Base-by-base conservation (phyloP, 2,329 filamentous ascomycete genomes). In the Claviceps capensis region DNA sequence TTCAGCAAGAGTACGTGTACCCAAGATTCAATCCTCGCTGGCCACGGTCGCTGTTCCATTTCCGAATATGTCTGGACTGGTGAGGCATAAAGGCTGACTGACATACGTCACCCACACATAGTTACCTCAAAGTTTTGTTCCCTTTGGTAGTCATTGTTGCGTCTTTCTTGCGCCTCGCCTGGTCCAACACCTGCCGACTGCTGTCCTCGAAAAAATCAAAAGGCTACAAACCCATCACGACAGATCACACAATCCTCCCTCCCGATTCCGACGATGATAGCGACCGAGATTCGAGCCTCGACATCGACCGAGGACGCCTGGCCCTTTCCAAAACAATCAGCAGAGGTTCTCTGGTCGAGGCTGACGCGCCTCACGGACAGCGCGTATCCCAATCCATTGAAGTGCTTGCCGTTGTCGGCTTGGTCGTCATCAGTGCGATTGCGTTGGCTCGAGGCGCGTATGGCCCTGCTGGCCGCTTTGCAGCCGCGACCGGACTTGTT, bases 341-440 rank as follows among this genome's bases (percentile, higher is more conserved):
- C n/a, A 74, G 71, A 58, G 79, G 77, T 46, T 83, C 80, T 23
- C 71, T 83, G 48, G 78, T 90, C 47, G 81, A 87, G 54, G 74
- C 90, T 53, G 83, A 93, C 67, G 83, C 78, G 45, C 93, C 93
- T 1, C 74, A 78, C 8, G 88, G 79, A 44, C 85, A 95, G 68
- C 69, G 83, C 42, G 67, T 83, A 8, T 74, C 88, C 13, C 78
- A 91, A 5, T 61, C 83, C 1, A 59, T 91, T 8, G 93, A 98
- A 70, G 81, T 86, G 60, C 65, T 88, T 9, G 85, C 85, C 30
- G 77, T 96, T 37, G 65, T 83, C 50, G 86, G 78, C 13, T 75
- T 93, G 58, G 68, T 96, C 52, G 81, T 72, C 2, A 69, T 90
- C 54, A 88, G 88, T 59, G 68, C 83, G 17, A 69, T 81, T 9